A percentile compares a stretch with the other conserved stretches of the same genome.
phyloP scores from a whole-genome alignment of 2,329 filamentous ascomycete genomes.

The Cryphonectria parasitica region DNA sequence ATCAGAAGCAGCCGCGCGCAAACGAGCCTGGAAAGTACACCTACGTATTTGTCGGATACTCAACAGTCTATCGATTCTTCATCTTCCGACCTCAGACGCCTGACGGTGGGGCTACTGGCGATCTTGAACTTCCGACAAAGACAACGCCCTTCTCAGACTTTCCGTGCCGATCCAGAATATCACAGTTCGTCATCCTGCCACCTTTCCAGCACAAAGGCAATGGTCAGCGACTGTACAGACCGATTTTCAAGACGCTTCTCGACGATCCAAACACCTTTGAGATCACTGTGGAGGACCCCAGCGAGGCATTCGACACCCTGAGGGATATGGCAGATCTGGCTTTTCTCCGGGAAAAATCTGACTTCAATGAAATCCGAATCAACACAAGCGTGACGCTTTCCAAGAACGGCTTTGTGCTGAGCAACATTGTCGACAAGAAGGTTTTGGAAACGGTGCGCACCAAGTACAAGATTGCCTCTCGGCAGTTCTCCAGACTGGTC shows the following conservation, averaged over 20 bases:
- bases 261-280: slow-evolving; percentile 72
- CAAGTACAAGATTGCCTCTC: slow-evolving; percentile 70
- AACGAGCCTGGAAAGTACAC: slow-evolving; percentile 50
- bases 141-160: slow-evolving; percentile 58
- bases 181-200: slow-evolving; percentile 90
- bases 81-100: slow-evolving; percentile 56
- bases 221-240: slow-evolving; percentile 78
- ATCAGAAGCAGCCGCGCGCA: slow-evolving; percentile 61
- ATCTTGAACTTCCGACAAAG: slow-evolving; percentile 44
- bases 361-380: slow-evolving; percentile 56
- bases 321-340: slow-evolving; percentile 75
- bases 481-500: slow-evolving; percentile 75
- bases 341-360: slow-evolving; percentile 62
- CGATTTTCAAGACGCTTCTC: slow-evolving; percentile 73
- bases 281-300: slow-evolving; percentile 93
- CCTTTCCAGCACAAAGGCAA: slow-evolving; percentile 83
- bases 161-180: slow-evolving; percentile 81
- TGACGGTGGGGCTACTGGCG: slow-evolving; percentile 30
- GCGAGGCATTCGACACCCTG: slow-evolving; percentile 80
- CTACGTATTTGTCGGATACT: slow-evolving; percentile 89
- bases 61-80: slow-evolving; percentile 89
- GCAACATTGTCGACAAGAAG: slow-evolving; percentile 60
- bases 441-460: slow-evolving; percentile 60
- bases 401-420: slow-evolving; percentile 50
- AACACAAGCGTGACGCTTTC: slow-evolving; percentile 56